Evolutionary conservation across 306 rosid species (phyloP).

Genomic region (Trifolium subterraneum): DNA sequence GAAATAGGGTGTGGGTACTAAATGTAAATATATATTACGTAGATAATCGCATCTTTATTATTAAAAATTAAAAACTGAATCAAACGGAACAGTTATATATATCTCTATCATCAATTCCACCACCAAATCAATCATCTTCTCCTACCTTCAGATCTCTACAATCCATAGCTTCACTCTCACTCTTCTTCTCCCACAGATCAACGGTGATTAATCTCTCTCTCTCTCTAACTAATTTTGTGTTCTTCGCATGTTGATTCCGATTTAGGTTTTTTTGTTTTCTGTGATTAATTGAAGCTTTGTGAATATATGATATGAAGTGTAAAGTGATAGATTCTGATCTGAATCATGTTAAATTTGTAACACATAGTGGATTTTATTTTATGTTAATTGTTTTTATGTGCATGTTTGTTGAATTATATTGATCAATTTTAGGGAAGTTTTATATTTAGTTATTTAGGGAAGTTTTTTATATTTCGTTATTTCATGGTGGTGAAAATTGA

Average conservation of each 20-base stretch:
- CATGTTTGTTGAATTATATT: neutral
- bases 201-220: conserved; percentile 36
- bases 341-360: conserved; percentile 13
- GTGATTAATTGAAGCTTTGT: conserved; percentile 12
- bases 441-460: neutral
- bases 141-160: neutral
- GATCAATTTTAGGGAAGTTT: conserved; percentile 1
- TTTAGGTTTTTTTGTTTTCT: neutral
- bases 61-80: no score
- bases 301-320: neutral
- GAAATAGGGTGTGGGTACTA: no score
- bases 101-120: conserved; percentile 10
- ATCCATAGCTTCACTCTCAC: neutral
- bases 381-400: neutral
- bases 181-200: neutral
- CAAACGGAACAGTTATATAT: no score
- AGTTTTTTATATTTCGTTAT: no score
- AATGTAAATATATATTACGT: no score
- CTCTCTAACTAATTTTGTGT: conserved; percentile 5
- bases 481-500: no score
- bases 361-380: neutral
- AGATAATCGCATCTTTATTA: no score
- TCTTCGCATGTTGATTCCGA: conserved; percentile 25
- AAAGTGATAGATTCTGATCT: neutral
- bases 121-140: neutral